phyloP scores from a whole-genome alignment of 2,329 filamentous ascomycete genomes.

The Penicillium sp. region DNA sequence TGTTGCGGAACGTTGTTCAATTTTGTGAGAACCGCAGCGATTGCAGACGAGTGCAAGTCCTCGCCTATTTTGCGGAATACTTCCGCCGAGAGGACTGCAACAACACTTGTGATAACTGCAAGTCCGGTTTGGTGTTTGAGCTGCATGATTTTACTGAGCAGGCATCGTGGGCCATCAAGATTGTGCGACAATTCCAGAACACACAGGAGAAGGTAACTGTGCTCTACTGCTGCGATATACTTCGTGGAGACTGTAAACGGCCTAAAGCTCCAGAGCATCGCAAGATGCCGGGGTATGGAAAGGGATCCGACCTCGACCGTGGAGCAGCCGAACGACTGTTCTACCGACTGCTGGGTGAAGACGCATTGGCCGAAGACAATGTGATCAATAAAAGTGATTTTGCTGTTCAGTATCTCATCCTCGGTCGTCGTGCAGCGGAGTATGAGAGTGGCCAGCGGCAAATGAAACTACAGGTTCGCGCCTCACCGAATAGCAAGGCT shows the following conservation, averaged over 20 bases:
- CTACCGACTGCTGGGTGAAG: slow-evolving; percentile 69
- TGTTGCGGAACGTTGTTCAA: slow-evolving; percentile 79
- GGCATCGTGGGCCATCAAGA: slow-evolving; percentile 66
- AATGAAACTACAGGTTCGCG: slow-evolving; percentile 55
- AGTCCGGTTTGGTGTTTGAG: slow-evolving; percentile 67
- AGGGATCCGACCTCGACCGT: slow-evolving; percentile 67
- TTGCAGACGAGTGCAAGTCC: slow-evolving; percentile 81
- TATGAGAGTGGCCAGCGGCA: slow-evolving; percentile 46
- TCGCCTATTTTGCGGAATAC: slow-evolving; percentile 89
- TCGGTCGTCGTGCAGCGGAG: slow-evolving; percentile 46
- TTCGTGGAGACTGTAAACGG: slow-evolving; percentile 67
- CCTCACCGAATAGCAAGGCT: slow-evolving; percentile 45
- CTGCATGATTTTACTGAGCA: slow-evolving; percentile 72
- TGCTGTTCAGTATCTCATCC: slow-evolving; percentile 64
- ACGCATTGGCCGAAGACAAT: slow-evolving; percentile 70
- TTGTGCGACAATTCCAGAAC: slow-evolving; percentile 60
- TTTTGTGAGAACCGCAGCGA: slow-evolving; percentile 89
- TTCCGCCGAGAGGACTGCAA: slow-evolving; percentile 72
- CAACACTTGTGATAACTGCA: slow-evolving; percentile 84
- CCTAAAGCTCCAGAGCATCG: slow-evolving; percentile 54
- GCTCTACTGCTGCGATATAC: slow-evolving; percentile 77
- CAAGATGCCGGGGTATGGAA: slow-evolving; percentile 60
- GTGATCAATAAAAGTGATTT: slow-evolving; percentile 64
- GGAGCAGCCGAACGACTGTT: slow-evolving; percentile 83
- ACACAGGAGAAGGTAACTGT: slow-evolving; percentile 62